Evolutionary conservation across 805 yeast genomes (phyloP), one percentile per base, ranked within the genome.

Genomic region (Wickerhamiella nectarea): DNA sequence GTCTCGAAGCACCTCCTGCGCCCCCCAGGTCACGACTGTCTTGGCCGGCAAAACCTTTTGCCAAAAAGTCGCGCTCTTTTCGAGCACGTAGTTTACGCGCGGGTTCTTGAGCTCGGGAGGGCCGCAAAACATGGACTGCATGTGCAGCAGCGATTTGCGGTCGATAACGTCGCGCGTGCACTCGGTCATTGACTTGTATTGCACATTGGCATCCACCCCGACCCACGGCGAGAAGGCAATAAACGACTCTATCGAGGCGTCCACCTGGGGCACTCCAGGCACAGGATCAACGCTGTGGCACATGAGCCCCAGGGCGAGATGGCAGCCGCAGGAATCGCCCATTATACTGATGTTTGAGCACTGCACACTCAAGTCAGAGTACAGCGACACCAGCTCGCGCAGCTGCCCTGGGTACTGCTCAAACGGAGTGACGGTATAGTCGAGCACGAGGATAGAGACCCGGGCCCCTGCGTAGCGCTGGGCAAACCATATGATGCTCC

Each of bases 241-340:
- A 7, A 45, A 19, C 2, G 50, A 48, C 21, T 44, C 18, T 4
- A 36, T 18, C 21, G 17, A 6, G 19, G 29, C 37, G 12, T 12
- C 15, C 14, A 35, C 11, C 17, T 29, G 43, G 24, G 18, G 36
- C 34, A 49, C 45, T 2, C 38, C 37, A 15, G 37, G n/a, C 34
- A 40, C 39, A 2, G 49, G 49, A 20, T 33, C 12, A 7, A 38
- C 22, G 41, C 44, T n/a, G 24, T 41, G 50, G 5, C 40, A 28
- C 6, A 46, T 38, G 39, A 52, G 22, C 5, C 26, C 50, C 8
- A 60, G 40, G 1, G 51, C 48, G 24, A 61, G 43, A 38, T 59
- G 59, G 1, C 56, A 62, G 24, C 65, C 64, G 15, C 59, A 58
- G 8, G 64, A 60, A 39, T 61, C 65, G 18, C 65, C 64, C 19